Evolutionary conservation across 768 basidiomycete species (phyloP), one percentile per base, ranked within the genome.

Genomic region (Coprinellus micaceus): DNA sequence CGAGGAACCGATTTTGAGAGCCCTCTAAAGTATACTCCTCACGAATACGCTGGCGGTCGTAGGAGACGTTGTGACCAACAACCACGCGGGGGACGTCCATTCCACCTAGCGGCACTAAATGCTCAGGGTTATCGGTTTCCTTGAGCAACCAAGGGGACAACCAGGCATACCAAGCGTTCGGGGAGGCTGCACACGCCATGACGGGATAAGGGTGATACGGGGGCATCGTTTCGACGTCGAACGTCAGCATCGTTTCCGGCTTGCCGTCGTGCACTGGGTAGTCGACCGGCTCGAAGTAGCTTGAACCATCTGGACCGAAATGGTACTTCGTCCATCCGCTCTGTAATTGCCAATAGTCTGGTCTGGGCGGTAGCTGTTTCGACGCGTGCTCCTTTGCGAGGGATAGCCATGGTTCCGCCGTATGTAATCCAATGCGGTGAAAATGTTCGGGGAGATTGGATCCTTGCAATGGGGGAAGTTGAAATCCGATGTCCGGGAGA

Each of bases 141-240:
- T 81, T 82, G 3, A 94, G 77, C 10, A 97, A 71, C 94, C 94
- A 96, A 0, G 97, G 97, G 0, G 91, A 94, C 59, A 97, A 83
- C 95, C 97, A 99, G 2, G 83, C 83, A 66, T 98, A 99, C 96
- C 97, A 98, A 1, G 85, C 88, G 48, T 84, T 84, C 22, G 80
- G 77, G 4, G 93, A 86, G 1, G 83, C 90, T 2, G 95, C 95
- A 58, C 86, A 88, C 1, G 97, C 95, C 77, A 98, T 88, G 66
- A 98, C 75, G 12, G 96, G 82, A 66, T 84, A 93, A 1, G 86
- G 85, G 48, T 89, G 82, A 65, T 91, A 83, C 25, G 83, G 82
- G 1, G 91, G 91, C 79, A 98, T 81, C 0, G 91, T 94, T 72
- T 99, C 95, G 53, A 98, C 91, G 67, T 99, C 97, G 64, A 98